These are phyloP conservation scores for Protomyces arabidopsidicola DNA, from an alignment of 1,139 yeast species.

Conservation along the genomic window DNA sequence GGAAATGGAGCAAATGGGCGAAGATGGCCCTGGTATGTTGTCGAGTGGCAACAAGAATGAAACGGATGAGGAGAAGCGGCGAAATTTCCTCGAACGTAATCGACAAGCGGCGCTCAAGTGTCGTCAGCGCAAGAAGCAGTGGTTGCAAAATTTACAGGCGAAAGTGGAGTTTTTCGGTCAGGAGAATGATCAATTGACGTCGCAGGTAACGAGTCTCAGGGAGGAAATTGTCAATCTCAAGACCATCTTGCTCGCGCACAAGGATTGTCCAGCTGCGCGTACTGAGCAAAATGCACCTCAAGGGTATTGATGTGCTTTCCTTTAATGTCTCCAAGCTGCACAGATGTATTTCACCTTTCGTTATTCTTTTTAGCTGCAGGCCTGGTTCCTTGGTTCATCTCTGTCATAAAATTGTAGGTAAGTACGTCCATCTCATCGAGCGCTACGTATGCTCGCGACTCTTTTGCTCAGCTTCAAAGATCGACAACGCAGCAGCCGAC, in stretches of 20 bases:
- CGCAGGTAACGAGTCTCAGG: conserved; percentile 54
- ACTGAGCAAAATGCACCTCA: neutral
- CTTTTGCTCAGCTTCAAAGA: no score
- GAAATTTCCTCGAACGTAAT: conserved; percentile 80
- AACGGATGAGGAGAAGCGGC: conserved; percentile 66
- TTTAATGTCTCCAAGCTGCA: no score
- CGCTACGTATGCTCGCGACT: no score
- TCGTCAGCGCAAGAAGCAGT: conserved; percentile 88
- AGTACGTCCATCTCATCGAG: no score
- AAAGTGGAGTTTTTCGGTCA: conserved; percentile 65
- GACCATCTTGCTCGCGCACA: conserved; percentile 42
- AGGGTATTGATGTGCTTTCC: neutral
- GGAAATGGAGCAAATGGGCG: conserved; percentile 31
- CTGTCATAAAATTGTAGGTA: no score
- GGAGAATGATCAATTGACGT: conserved; percentile 64
- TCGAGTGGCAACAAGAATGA: conserved; percentile 30
- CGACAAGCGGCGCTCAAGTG: conserved; percentile 89
- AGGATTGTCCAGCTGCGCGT: conserved; percentile 37
- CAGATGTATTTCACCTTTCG: no score
- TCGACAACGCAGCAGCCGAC: no score
- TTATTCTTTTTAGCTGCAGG: no score
- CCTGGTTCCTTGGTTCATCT: no score
- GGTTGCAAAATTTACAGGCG: conserved; percentile 74
- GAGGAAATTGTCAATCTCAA: conserved; percentile 57
- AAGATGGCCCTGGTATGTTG: conserved; percentile 2